Percentiles rank a stretch among this genome's conserved stretches.
Conservation (phyloP, 352 stramenopile species). For the Globisporangium radiosum region DNA sequence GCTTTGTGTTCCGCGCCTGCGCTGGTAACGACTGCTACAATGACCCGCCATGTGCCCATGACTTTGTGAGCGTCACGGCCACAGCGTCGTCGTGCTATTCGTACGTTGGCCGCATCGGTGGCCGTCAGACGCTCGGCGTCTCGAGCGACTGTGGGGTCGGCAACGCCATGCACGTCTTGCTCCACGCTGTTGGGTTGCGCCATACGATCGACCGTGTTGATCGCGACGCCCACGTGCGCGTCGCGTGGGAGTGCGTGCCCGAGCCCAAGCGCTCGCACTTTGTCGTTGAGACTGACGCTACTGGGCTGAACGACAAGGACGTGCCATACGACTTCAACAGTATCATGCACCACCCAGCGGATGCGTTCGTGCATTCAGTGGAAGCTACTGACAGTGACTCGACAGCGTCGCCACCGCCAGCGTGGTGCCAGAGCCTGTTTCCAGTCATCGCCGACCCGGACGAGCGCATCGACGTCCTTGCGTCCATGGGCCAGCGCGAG, state of each 20-base stretch:
- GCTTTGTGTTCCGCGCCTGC: slow-evolving; percentile 60
- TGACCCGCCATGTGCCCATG: slow-evolving; percentile 39
- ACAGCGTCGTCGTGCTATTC: slow-evolving; percentile 68
- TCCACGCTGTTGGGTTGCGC: slow-evolving; percentile 66
- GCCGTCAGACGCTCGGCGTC: slow-evolving; percentile 49
- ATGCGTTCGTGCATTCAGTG: slow-evolving; percentile 56
- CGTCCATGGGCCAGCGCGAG: slow-evolving; percentile 69
- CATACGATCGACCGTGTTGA: slow-evolving; percentile 68
- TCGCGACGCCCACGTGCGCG: slow-evolving; percentile 66
- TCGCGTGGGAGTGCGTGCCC: slow-evolving; percentile 78
- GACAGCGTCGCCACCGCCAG: slow-evolving; percentile 6
- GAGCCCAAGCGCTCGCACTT: slow-evolving; percentile 61
- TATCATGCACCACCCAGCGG: slow-evolving; percentile 75
- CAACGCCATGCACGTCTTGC: slow-evolving; percentile 77
- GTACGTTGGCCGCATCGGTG: slow-evolving; percentile 72
- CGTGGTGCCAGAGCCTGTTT: slow-evolving; percentile 66
- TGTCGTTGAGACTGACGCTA: slow-evolving; percentile 60
- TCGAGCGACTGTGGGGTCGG: slow-evolving; percentile 61
- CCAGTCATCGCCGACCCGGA: slow-evolving; percentile 43
- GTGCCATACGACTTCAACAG: slow-evolving; percentile 78
- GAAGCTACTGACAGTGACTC: slow-evolving; percentile 6
- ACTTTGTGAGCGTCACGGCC: slow-evolving; percentile 53
- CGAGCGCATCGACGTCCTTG: slow-evolving; percentile 49
- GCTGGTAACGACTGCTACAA: slow-evolving; percentile 32
- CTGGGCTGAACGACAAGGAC: slow-evolving; percentile 10